These are phyloP conservation scores for Leucosporidium scottii DNA, from an alignment of 768 basidiomycete species.

Conservation along the genomic window DNA sequence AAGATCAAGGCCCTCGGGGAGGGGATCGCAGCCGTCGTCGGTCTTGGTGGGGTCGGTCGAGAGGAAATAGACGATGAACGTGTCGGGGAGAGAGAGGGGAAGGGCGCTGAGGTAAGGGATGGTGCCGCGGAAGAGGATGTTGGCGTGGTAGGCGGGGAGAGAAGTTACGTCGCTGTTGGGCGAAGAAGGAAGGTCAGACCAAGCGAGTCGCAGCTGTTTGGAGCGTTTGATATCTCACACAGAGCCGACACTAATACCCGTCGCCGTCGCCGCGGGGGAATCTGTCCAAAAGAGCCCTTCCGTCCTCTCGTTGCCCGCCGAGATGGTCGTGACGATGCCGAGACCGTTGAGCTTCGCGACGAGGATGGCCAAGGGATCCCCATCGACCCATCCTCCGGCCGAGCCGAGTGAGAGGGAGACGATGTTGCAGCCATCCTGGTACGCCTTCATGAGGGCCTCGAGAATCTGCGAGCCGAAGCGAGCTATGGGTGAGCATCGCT, in stretches of 20 bases:
- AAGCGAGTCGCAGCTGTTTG: background rate
- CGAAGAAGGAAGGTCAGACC: background rate
- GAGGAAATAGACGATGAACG: conserved; percentile 49
- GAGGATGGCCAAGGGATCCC: conserved; percentile 49
- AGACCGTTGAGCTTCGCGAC: conserved; percentile 54
- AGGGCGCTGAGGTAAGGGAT: conserved; percentile 17
- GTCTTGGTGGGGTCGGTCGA: conserved; percentile 49
- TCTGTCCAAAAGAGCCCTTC: conserved; percentile 59
- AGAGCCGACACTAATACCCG: conserved; percentile 49
- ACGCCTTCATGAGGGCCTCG: conserved; percentile 45
- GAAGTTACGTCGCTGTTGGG: conserved; percentile 9
- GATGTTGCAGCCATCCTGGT: conserved; percentile 55
- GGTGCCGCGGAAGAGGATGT: background rate
- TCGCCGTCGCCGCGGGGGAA: conserved; percentile 51
- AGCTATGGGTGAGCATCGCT: background rate
- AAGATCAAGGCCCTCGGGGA: conserved; percentile 10
- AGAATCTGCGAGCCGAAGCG: background rate
- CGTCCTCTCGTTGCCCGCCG: conserved; percentile 55
- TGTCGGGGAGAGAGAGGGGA: conserved; percentile 8
- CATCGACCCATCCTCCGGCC: conserved; percentile 59
- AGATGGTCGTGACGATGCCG: conserved; percentile 59
- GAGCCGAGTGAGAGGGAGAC: conserved; percentile 61
- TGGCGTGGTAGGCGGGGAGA: conserved; percentile 12
- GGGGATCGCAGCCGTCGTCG: conserved; percentile 10
- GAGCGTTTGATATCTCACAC: background rate